A percentile compares a stretch with the other conserved stretches of the same genome.
phyloP scores from a whole-genome alignment of 352 stramenopile genomes.

The Phytophthora uliginosa region DNA sequence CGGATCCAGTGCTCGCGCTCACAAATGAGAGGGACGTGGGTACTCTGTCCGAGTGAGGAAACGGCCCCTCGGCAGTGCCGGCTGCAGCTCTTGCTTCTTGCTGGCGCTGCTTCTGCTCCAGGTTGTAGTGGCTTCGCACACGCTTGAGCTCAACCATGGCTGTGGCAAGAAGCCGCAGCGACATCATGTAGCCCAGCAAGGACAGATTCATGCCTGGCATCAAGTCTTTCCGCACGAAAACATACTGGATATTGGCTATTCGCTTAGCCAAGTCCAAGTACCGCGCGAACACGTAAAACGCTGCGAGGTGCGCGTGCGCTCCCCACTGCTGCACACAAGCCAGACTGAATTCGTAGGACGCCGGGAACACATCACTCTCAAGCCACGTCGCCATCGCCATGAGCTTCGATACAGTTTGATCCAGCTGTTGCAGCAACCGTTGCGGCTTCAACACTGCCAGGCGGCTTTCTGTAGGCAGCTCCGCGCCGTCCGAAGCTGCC shows the following conservation, averaged over 20 bases:
- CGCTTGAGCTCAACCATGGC: constrained; percentile 64
- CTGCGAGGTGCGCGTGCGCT: constrained; percentile 66
- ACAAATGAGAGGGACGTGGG: constrained; percentile 39
- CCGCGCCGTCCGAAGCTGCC: constrained; percentile 7
- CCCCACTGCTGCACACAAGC: constrained; percentile 59
- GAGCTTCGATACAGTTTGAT: constrained; percentile 55
- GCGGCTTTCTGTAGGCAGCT: constrained; percentile 1
- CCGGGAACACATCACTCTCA: constrained; percentile 59
- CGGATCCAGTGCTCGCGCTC: background rate
- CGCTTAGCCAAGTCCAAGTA: constrained; percentile 83
- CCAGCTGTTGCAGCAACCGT: constrained; percentile 44
- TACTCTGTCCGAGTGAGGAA: constrained; percentile 52
- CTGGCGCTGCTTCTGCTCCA: constrained; percentile 58
- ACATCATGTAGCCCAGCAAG: constrained; percentile 85
- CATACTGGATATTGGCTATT: constrained; percentile 74
- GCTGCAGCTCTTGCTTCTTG: constrained; percentile 31
- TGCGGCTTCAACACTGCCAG: constrained; percentile 20
- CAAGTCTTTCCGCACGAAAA: constrained; percentile 80
- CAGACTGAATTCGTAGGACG: constrained; percentile 71
- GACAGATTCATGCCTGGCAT: constrained; percentile 71
- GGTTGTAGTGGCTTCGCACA: constrained; percentile 54
- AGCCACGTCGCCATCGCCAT: constrained; percentile 48
- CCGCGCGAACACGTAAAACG: constrained; percentile 82
- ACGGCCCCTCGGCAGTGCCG: constrained; percentile 17
- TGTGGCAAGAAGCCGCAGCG: constrained; percentile 65